Evolutionary conservation across 169 alveolate species (phyloP), one percentile per base, ranked within the genome.

Genomic region (Plasmodium gallinaceum): DNA sequence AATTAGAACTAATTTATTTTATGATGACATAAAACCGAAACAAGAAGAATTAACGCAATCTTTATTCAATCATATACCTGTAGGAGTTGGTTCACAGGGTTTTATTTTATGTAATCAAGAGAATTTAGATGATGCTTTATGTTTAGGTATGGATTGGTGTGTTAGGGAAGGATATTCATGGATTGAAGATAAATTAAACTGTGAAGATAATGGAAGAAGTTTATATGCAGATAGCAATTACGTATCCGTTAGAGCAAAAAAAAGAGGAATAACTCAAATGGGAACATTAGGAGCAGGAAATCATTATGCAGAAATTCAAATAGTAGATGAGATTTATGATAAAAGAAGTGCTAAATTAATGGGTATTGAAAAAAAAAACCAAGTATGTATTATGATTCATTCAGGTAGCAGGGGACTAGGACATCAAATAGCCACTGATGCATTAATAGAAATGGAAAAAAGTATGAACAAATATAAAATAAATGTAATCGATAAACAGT

Each of bases 201-300:
- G 97, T 85, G 98, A 91, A 72, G 97, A 95, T 83, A 93, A 93
- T 57, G 98, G 98, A 5, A 89, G 97, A 73, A 94, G 96, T 95
- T 86, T 95, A 32, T 94, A 94, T 61, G 98, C 98, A 14, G 96
- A 96, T 75, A 94, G 97, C 43, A 74, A 93, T 48, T 93, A 91
- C 75, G 98, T 96, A 1, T 95, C 98, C 5, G 60, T 91, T 18
- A 73, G 97, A 70, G 97, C 97, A 12, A 94, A 94, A 78, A 96
- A 94, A 88, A 80, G 98, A 54, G 98, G 98, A 2, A 91, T 96
- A 68, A 96, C 98, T 5, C 98, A 96, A 88, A 88, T 96, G 95
- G 98, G 98, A 22, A 96, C 98, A 9, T 93, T 96, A 43, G 98
- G 98, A 9, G 98, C 98, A 5, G 98, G 98, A 24, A 96, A 96